Percentiles rank a stretch among this genome's conserved stretches.
These are phyloP conservation scores for Furcasterigmium sp. DNA, from an alignment of 2,329 filamentous ascomycete species.

Conservation along the genomic window DNA sequence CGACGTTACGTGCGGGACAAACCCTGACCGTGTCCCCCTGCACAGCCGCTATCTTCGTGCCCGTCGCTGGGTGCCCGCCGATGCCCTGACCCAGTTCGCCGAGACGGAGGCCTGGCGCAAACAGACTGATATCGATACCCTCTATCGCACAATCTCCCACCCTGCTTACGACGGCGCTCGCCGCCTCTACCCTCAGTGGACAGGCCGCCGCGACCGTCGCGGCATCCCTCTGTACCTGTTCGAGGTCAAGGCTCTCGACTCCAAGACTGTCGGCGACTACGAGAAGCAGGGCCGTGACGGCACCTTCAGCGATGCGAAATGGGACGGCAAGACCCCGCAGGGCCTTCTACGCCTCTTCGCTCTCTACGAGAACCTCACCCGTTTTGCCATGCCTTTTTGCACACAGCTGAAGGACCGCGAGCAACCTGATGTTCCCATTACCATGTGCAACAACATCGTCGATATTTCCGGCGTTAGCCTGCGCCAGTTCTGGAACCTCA, in stretches of 20 bases:
- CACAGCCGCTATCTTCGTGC: slow-evolving; percentile 79
- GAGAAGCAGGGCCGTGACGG: slow-evolving; percentile 58
- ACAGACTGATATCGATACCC: slow-evolving; percentile 68
- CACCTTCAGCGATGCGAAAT: slow-evolving; percentile 55
- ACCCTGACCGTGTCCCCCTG: no score
- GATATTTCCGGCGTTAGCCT: slow-evolving; percentile 84
- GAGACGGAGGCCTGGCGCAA: slow-evolving; percentile 85
- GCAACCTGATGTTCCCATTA: slow-evolving; percentile 76
- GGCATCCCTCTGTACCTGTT: slow-evolving; percentile 92
- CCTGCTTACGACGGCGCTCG: slow-evolving; percentile 78
- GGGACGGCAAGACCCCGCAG: slow-evolving; percentile 61
- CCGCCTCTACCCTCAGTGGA: slow-evolving; percentile 91
- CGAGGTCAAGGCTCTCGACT: slow-evolving; percentile 77
- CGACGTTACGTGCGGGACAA: no score
- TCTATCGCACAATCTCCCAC: slow-evolving; percentile 84
- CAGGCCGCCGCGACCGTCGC: slow-evolving; percentile 79
- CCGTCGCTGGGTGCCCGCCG: slow-evolving; percentile 70
- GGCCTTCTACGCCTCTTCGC: slow-evolving; percentile 85
- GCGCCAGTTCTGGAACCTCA: slow-evolving; percentile 94
- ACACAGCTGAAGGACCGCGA: slow-evolving; percentile 69
- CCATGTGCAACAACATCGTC: slow-evolving; percentile 90
- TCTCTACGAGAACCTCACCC: slow-evolving; percentile 86
- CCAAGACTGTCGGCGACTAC: slow-evolving; percentile 75
- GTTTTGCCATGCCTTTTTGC: slow-evolving; percentile 82
- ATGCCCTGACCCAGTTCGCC: slow-evolving; percentile 78